Base-by-base conservation (phyloP, 495 filamentous ascomycete genomes). In the Hypoxylon rickii region DNA sequence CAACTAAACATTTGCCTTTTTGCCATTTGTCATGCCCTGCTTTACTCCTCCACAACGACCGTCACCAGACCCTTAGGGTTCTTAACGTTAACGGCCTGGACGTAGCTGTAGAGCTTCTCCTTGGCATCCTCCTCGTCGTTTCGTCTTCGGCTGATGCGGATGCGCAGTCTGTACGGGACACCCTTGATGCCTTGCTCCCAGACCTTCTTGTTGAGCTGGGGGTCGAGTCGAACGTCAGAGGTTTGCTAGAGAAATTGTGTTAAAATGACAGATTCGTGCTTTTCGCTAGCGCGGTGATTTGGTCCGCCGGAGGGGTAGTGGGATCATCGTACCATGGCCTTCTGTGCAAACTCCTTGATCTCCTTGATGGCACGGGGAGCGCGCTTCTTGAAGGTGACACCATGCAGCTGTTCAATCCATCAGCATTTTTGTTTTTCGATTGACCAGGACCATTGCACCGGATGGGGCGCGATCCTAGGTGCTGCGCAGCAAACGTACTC, bases 41-140 rank as follows among this genome's bases (percentile, higher is more conserved):
- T 49, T 74, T 78, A 80, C 63, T 84, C 80, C 73, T 84, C 81
- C 31, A 85, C 82, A 65, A 94, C 83, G 55, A 87, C 83, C 53
- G 94, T 97, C 70, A 88, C 86, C 64, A 98, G 85, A 73, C 92
- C 92, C 90, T 96, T 97, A 72, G 92, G 84, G 80, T 93, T 88
- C 90, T 96, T 97, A 66, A 97, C 94, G 78, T 96, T 96, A 77
- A 97, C 94, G 58, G 93, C 94, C 86, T 97, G 92, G 70, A 98
- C 95, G 80, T 95, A 96, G 75, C 86, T 91, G 86, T 97, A 98
- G 66, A 98, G 85, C 82, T 89, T 93, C 84, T 98, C 87, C 84
- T 94, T 94, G 68, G 94, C 93, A 67, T 89, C 91, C 81, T 99
- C 94, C 83, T 99, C 94, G 75, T 99, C 94, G 83, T 99, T 99